Evolutionary conservation across 2,329 filamentous ascomycete genomes (phyloP).

Genomic region (Alternaria sp.): DNA sequence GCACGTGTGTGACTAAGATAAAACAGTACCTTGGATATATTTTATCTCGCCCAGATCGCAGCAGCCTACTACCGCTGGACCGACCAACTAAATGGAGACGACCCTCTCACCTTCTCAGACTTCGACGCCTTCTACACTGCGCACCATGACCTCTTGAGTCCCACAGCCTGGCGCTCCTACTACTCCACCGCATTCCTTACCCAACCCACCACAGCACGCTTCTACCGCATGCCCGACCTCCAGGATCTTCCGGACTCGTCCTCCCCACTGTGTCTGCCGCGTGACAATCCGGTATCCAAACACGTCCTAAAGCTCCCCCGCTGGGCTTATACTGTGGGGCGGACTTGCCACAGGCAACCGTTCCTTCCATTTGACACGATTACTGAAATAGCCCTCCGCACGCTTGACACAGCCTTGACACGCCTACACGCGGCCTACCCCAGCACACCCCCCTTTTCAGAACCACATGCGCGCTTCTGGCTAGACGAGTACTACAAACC

Average conservation of each 20-base stretch:
- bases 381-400: neutral
- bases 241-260: neutral
- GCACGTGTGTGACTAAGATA: neutral
- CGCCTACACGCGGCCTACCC: slow-evolving; percentile 1
- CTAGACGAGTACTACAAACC: neutral
- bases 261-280: slow-evolving; percentile 1
- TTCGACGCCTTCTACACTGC: neutral
- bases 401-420: slow-evolving; percentile 1
- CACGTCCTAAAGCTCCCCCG: neutral
- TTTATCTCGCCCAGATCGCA: slow-evolving; percentile 6
- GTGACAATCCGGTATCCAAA: neutral
- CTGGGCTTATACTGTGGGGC: neutral
- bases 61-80: slow-evolving; percentile 7
- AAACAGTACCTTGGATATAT: slow-evolving; percentile 3
- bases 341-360: neutral
- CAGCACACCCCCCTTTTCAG: neutral
- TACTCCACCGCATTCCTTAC: slow-evolving; percentile 1
- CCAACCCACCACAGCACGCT: slow-evolving; percentile 4
- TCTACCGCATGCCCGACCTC: slow-evolving; percentile 5
- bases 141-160: neutral
- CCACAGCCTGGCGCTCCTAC: neutral
- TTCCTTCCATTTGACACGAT: neutral
- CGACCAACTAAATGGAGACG: neutral
- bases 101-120: neutral
- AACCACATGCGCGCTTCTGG: neutral